A percentile compares a stretch with the other conserved stretches of the same genome.
These are phyloP conservation scores for Vigna radiata DNA, from an alignment of 306 rosid species.

Conservation along the genomic window DNA sequence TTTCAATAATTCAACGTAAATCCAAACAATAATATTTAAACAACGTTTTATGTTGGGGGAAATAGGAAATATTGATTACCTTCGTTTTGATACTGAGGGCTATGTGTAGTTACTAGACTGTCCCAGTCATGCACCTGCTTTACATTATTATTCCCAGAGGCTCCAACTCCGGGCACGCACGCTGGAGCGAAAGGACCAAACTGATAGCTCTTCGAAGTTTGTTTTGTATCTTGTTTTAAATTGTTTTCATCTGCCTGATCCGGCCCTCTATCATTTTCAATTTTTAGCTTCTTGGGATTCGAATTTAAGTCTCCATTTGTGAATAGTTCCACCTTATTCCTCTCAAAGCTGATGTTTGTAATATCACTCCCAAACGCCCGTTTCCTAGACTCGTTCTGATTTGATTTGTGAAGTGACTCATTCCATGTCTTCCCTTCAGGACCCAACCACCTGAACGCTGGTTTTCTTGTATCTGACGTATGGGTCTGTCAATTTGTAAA, in stretches of 20 bases:
- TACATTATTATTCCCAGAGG: slow-evolving; percentile 48
- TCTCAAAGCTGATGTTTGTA: slow-evolving; percentile 67
- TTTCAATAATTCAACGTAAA: no score
- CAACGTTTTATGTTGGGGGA: background rate
- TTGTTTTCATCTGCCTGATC: slow-evolving; percentile 48
- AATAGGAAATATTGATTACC: slow-evolving; percentile 60
- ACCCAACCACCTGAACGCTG: slow-evolving; percentile 93
- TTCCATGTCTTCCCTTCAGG: slow-evolving; percentile 50
- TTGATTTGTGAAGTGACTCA: slow-evolving; percentile 40
- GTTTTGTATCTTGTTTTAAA: slow-evolving; percentile 48
- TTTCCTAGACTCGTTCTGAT: slow-evolving; percentile 59
- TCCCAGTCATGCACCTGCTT: slow-evolving; percentile 71
- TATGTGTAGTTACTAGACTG: slow-evolving; percentile 61
- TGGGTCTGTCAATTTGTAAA: slow-evolving; percentile 66
- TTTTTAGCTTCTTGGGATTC: slow-evolving; percentile 43
- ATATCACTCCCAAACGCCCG: slow-evolving; percentile 81
- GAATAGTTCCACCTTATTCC: slow-evolving; percentile 53
- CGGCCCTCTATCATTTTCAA: slow-evolving; percentile 38
- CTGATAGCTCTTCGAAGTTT: slow-evolving; percentile 59
- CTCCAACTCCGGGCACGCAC: slow-evolving; percentile 52
- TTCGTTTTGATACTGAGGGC: slow-evolving; percentile 84
- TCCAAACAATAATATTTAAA: no score
- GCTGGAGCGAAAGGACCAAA: slow-evolving; percentile 93
- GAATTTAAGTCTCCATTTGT: slow-evolving; percentile 41
- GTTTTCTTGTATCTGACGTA: slow-evolving; percentile 76